Base-by-base conservation (phyloP, 805 yeast genomes). In the Cyberlindnera japonica region DNA sequence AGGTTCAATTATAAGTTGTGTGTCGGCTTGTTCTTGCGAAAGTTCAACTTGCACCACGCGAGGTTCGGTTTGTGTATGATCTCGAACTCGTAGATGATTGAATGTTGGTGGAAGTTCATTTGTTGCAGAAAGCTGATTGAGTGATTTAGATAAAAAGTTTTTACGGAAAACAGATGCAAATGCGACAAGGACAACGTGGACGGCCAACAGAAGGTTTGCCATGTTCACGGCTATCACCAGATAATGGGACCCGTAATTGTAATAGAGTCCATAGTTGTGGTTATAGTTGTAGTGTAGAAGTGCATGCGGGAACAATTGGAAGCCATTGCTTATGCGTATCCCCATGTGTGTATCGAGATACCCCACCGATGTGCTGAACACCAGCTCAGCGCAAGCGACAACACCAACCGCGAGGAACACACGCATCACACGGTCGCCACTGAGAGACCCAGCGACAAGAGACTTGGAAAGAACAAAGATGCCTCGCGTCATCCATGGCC, bases 381-480 rank as follows among this genome's bases (percentile, higher is more conserved):
- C 16, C 20, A 43, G 36, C 20, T 55, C 58, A 3, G 49, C 29
- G 6, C 29, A 21, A 3, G 33, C 29, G 18, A 37, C 20, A 41
- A 41, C 16, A 44, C 41, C 15, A 29, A 41, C 17, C 33, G 33
- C 35, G 43, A 52, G 3, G 41, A 36, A 9, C 34, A 29, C 15
- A 34, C 15, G 44, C 21, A 37, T 34, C 9, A 47, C 28, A 16
- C 41, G 47, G 11, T 47, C 51, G 1, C 59, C 57, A 18, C 51
- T 43, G 13, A 57, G 20, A 1, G 51, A 46, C 5, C 47, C 40
- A 1, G 58, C 47, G 3, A 57, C 39, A 2, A 57, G 44, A 1
- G 58, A 44, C 20, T 55, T 53, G 13, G 61, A 51, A 3, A 54
- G 33, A 1, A 57, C 51, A 22, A 53, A 40, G 7, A 50, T 44